Evolutionary conservation across 169 alveolate genomes (phyloP).

Genomic region (Plasmodium gonderi): DNA sequence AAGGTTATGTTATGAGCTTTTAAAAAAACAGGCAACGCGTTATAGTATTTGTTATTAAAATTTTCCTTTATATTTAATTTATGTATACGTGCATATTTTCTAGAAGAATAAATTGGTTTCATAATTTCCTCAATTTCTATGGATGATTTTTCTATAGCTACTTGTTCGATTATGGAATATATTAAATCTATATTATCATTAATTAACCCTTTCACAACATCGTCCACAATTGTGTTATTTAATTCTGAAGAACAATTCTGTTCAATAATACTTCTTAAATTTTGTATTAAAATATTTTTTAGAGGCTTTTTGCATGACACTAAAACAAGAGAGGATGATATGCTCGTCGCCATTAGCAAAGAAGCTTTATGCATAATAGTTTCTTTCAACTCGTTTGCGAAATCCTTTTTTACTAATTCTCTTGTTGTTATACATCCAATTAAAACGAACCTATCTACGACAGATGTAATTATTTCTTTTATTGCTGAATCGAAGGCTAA

Average conservation of each 20-base stretch:
- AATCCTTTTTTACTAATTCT: constrained; percentile 94
- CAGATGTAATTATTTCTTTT: constrained; percentile 52
- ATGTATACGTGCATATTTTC: constrained; percentile 71
- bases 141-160: constrained; percentile 81
- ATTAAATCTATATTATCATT: constrained; percentile 84
- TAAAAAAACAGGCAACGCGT: constrained; percentile 56
- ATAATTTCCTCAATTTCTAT: constrained; percentile 79
- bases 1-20: constrained; percentile 72
- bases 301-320: constrained; percentile 92
- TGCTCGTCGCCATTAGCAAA: constrained; percentile 89
- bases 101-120: constrained; percentile 70
- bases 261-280: constrained; percentile 33
- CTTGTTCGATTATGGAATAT: constrained; percentile 84
- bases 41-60: constrained; percentile 54
- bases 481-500: constrained; percentile 62
- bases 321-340: constrained; percentile 94
- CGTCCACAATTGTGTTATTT: constrained; percentile 76
- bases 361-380: constrained; percentile 90
- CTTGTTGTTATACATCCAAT: constrained; percentile 95
- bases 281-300: constrained; percentile 82
- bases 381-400: constrained; percentile 93
- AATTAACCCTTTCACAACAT: constrained; percentile 77
- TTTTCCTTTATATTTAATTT: constrained; percentile 66
- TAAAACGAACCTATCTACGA: constrained; percentile 88
- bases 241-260: constrained; percentile 33